Conservation (phyloP, 2,329 filamentous ascomycete genomes). For the Orbilia javanica region DNA sequence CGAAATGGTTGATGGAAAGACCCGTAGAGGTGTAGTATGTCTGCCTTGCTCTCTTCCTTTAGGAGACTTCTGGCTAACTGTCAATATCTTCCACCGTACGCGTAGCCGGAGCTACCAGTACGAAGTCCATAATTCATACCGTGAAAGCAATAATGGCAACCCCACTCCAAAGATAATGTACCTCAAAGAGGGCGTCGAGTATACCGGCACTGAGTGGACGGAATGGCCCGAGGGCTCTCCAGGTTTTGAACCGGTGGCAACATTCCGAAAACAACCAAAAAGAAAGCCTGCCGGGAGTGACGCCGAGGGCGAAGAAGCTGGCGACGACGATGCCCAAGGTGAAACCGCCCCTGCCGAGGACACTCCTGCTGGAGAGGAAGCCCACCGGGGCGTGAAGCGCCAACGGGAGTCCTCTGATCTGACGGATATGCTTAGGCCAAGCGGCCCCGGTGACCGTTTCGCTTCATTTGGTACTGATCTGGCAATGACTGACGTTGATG, state of each 20-base stretch:
- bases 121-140: slow-evolving; percentile 43
- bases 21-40: slow-evolving; percentile 47
- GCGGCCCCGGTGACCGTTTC: background rate
- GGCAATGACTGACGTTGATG: slow-evolving; percentile 43
- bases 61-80: slow-evolving; percentile 1
- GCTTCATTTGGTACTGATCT: slow-evolving; percentile 31
- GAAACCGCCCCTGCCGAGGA: slow-evolving; percentile 32
- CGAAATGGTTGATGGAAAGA: slow-evolving; percentile 54
- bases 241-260: slow-evolving; percentile 44
- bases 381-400: slow-evolving; percentile 40
- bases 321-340: slow-evolving; percentile 11
- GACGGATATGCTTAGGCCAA: slow-evolving; percentile 9
- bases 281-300: background rate
- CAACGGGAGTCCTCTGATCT: slow-evolving; percentile 39
- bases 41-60: background rate
- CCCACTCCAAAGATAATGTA: slow-evolving; percentile 51
- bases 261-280: slow-evolving; percentile 28
- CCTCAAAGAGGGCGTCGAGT: slow-evolving; percentile 35
- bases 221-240: slow-evolving; percentile 40
- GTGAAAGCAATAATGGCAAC: slow-evolving; percentile 36
- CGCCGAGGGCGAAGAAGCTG: slow-evolving; percentile 10
- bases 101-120: slow-evolving; percentile 50
- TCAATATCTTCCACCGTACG: slow-evolving; percentile 4
- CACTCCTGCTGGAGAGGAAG: background rate
- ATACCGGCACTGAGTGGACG: slow-evolving; percentile 42